Evolutionary conservation across 2,329 filamentous ascomycete species (phyloP).

Genomic region (Helminthosporium solani): DNA sequence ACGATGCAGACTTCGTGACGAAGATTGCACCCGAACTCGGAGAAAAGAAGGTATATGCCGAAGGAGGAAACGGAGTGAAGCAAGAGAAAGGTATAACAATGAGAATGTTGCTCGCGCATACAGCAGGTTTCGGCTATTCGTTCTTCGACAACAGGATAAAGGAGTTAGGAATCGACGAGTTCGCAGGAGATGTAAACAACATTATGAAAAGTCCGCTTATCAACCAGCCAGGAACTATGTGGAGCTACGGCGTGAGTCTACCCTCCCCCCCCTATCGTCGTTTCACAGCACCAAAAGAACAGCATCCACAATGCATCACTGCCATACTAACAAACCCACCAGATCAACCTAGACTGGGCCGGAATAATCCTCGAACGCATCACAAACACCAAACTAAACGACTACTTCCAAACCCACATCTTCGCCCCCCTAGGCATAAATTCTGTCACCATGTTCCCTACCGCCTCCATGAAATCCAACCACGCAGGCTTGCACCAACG

Average conservation of each 20-base stretch:
- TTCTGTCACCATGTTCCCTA: conserved; percentile 59
- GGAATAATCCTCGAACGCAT: conserved; percentile 51
- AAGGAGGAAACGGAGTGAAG: conserved; percentile 37
- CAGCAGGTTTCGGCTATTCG: conserved; percentile 52
- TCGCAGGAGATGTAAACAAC: conserved; percentile 55
- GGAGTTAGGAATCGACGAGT: conserved; percentile 55
- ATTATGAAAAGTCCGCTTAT: conserved; percentile 56
- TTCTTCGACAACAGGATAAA: conserved; percentile 50
- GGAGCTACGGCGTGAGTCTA: conserved; percentile 57
- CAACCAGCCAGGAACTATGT: conserved; percentile 63
- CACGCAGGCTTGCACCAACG: conserved; percentile 60
- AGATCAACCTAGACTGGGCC: conserved; percentile 55
- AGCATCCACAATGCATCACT: no score
- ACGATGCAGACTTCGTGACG: conserved; percentile 36
- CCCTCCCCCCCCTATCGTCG: no score
- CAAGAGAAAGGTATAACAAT: conserved; percentile 51
- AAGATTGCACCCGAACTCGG: conserved; percentile 40
- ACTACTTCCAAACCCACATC: conserved; percentile 51
- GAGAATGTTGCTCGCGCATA: conserved; percentile 54
- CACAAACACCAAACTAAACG: conserved; percentile 46
- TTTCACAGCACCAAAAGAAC: no score
- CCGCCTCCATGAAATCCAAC: conserved; percentile 53
- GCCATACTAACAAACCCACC: not conserved
- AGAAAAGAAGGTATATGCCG: conserved; percentile 44
- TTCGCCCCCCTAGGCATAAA: conserved; percentile 49